Conservation (phyloP, 257 asterid species). For the Knoxia roxburghii region DNA sequence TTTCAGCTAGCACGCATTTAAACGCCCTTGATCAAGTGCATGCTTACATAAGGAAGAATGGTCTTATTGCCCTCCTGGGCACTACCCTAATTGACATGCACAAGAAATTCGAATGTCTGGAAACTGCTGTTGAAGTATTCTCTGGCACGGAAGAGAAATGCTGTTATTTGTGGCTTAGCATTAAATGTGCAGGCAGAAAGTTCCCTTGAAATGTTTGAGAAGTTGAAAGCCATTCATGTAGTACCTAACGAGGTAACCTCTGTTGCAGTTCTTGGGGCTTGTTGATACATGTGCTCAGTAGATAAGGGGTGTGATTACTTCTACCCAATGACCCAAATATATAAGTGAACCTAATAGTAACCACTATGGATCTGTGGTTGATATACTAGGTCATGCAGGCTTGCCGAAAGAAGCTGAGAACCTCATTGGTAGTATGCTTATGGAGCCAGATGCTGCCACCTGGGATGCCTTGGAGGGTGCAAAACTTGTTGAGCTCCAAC, state of each 20-base stretch:
- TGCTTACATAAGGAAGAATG: conserved; percentile 60
- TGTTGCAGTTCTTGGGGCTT: conserved; percentile 82
- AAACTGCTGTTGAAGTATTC: conserved; percentile 66
- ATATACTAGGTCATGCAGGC: conserved; percentile 74
- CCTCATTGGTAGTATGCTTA: conserved; percentile 37
- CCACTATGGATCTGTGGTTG: conserved; percentile 76
- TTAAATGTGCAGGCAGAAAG: conserved; percentile 63
- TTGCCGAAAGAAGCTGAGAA: conserved; percentile 39
- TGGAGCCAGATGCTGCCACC: conserved; percentile 54
- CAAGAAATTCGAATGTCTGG: conserved; percentile 83
- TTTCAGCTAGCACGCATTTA: conserved; percentile 75
- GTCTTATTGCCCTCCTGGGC: conserved; percentile 59
- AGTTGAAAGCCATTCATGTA: conserved; percentile 48
- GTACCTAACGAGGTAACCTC: conserved; percentile 71
- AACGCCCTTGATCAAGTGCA: conserved; percentile 68
- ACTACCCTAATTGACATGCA: conserved; percentile 85
- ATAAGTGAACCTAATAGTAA: conserved; percentile 71
- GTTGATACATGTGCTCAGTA: conserved; percentile 78
- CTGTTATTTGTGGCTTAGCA: conserved; percentile 80
- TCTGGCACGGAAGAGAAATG: conserved; percentile 60
- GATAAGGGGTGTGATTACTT: conserved; percentile 57
- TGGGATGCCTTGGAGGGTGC: conserved; percentile 85
- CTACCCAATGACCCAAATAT: conserved; percentile 46
- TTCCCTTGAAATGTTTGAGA: conserved; percentile 63
- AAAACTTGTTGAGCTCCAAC: conserved; percentile 53